Percentiles rank a stretch among this genome's conserved stretches.
Conservation (phyloP, 2,329 filamentous ascomycete genomes). For the Immersiporthe knoxdaviesiana region DNA sequence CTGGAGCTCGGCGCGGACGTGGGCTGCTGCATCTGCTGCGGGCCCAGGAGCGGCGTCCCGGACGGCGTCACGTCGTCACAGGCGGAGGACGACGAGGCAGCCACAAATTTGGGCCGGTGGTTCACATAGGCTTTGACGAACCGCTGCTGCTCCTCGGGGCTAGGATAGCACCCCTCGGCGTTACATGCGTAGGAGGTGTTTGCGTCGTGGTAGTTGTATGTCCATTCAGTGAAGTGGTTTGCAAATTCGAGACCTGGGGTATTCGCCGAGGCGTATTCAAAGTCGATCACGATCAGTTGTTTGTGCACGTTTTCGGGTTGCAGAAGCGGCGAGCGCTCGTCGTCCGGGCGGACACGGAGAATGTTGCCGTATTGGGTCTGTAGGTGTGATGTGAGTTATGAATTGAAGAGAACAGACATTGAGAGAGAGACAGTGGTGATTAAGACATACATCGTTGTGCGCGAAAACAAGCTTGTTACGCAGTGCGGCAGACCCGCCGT, state of each 20-base stretch:
- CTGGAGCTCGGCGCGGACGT: conserved; percentile 43
- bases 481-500: conserved; percentile 68
- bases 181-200: conserved; percentile 69
- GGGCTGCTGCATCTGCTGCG: conserved; percentile 34
- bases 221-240: conserved; percentile 98
- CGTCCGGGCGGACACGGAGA: conserved; percentile 69
- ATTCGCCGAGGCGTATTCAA: conserved; percentile 95
- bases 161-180: conserved; percentile 77
- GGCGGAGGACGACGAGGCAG: conserved; percentile 31
- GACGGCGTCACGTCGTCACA: conserved; percentile 50
- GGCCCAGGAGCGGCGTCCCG: conserved; percentile 44
- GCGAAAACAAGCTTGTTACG: conserved; percentile 84
- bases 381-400: conserved; percentile 14
- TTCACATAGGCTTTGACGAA: conserved; percentile 87
- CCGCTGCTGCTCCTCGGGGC: conserved; percentile 75
- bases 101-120: conserved; percentile 69
- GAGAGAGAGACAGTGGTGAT: background rate
- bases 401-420: background rate
- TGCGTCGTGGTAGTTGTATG: conserved; percentile 91
- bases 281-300: conserved; percentile 95
- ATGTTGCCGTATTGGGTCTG: conserved; percentile 99
- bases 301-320: conserved; percentile 93
- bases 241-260: conserved; percentile 87
- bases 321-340: conserved; percentile 82
- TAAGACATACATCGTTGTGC: conserved; percentile 84